A percentile compares a stretch with the other conserved stretches of the same genome.
phyloP scores from a whole-genome alignment of 179 eudicot species.

The Camellia oleifera region DNA sequence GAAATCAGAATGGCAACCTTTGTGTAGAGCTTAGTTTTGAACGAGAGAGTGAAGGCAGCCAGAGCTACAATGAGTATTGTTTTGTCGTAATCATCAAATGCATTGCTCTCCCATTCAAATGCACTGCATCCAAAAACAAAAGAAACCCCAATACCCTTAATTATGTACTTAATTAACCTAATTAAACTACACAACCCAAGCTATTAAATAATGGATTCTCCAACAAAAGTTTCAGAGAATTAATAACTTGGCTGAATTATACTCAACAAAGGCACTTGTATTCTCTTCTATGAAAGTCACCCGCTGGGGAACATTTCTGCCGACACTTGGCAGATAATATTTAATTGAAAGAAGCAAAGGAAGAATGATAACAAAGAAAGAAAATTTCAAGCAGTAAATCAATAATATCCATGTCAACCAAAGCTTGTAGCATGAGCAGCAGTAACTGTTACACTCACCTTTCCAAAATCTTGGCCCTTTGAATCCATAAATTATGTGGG shows the following conservation, averaged over 20 bases:
- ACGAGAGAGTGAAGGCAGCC: conserved; percentile 67
- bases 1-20: conserved; percentile 42
- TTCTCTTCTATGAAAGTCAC: too few relatives aligned
- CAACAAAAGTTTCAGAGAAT: not conserved
- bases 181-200: not conserved
- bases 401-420: not conserved
- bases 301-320: too few relatives aligned
- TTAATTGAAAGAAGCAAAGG: too few relatives aligned
- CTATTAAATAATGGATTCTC: not conserved
- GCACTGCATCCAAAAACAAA: conserved; percentile 30
- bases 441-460: not conserved
- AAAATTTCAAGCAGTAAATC: not conserved
- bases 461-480: not conserved
- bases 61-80: conserved; percentile 44
- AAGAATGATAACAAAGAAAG: too few relatives aligned
- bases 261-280: too few relatives aligned
- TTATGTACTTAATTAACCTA: conserved; percentile 6
- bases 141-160: not conserved
- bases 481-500: not conserved
- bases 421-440: not conserved
- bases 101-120: conserved; percentile 35
- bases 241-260: not conserved
- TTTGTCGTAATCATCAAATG: conserved; percentile 43
- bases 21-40: conserved; percentile 39
- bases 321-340: too few relatives aligned